Percentiles rank a stretch among this genome's conserved stretches.
Conservation (phyloP, 768 basidiomycete species). For the Ephemerocybe angulata region DNA sequence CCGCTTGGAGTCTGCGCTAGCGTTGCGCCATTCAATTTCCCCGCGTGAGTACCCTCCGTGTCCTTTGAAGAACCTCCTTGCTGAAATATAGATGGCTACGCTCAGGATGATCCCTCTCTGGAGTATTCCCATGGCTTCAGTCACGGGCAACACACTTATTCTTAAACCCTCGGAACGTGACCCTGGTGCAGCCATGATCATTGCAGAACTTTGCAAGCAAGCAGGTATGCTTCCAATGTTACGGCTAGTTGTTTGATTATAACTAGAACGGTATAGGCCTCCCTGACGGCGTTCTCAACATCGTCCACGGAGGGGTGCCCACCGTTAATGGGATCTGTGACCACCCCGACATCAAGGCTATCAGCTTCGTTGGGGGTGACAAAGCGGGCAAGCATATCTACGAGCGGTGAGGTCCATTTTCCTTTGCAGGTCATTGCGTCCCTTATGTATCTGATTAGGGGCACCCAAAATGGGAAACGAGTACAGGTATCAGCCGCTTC, state of each 20-base stretch:
- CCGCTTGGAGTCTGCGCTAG: constrained; percentile 89
- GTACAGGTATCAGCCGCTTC: constrained; percentile 51
- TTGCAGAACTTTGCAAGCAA: constrained; percentile 88
- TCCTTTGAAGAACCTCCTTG: constrained; percentile 3
- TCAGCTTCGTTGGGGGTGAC: constrained; percentile 96
- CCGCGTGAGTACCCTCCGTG: constrained; percentile 53
- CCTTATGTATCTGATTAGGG: constrained; percentile 47
- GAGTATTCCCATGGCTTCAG: constrained; percentile 87
- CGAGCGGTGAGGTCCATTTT: constrained; percentile 49
- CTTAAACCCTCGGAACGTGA: constrained; percentile 96
- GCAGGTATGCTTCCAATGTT: constrained; percentile 54
- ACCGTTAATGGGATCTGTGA: constrained; percentile 96
- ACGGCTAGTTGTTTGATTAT: too few species aligned
- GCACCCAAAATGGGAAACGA: constrained; percentile 82
- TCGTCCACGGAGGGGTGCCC: constrained; percentile 85
- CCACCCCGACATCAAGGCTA: constrained; percentile 85
- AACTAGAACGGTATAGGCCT: too few species aligned
- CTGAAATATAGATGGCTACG: constrained; percentile 2
- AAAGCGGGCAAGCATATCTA: constrained; percentile 93
- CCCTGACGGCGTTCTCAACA: constrained; percentile 84
- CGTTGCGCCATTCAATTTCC: constrained; percentile 87
- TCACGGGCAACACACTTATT: constrained; percentile 90
- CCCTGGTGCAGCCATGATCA: constrained; percentile 96
- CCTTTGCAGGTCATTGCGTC: not conserved
- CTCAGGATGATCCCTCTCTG: constrained; percentile 92